Evolutionary conservation across 257 asterid genomes (phyloP).

Genomic region (Mitragyna speciosa): DNA sequence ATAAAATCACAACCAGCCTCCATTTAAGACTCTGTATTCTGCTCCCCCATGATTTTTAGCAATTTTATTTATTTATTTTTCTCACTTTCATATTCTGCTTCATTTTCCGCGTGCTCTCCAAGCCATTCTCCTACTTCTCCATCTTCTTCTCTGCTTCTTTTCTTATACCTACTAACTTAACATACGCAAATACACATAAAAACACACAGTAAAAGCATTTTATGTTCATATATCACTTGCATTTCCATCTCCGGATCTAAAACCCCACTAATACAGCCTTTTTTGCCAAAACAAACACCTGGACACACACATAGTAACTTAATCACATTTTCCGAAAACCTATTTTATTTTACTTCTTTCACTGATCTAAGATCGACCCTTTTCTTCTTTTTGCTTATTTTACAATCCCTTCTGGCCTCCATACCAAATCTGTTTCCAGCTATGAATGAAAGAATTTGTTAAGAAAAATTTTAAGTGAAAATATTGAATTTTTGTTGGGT

Average conservation of each 20-base stretch:
- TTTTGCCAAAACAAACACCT: neutral
- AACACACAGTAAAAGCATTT: neutral
- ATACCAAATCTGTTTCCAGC: slow-evolving; percentile 38
- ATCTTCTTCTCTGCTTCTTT: neutral
- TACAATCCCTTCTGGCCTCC: neutral
- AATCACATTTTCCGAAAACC: neutral
- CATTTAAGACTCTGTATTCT: neutral
- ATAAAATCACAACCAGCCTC: neutral
- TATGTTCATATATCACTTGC: neutral
- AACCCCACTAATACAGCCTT: neutral
- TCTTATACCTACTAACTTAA: slow-evolving; percentile 12
- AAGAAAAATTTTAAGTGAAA: neutral
- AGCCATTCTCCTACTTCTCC: slow-evolving; percentile 6
- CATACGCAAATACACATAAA: neutral
- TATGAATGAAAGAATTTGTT: slow-evolving; percentile 32
- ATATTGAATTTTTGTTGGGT: neutral
- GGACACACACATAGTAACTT: neutral
- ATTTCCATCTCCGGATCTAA: slow-evolving; percentile 18
- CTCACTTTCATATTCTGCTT: neutral
- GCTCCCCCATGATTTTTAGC: neutral
- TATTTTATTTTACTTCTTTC: slow-evolving; percentile 16
- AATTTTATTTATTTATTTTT: neutral
- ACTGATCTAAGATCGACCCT: slow-evolving; percentile 23
- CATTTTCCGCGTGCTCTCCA: slow-evolving; percentile 18
- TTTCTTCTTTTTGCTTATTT: slow-evolving; percentile 5